These are phyloP conservation scores for Monascus purpureus DNA, from an alignment of 495 filamentous ascomycete genomes.

Conservation along the genomic window DNA sequence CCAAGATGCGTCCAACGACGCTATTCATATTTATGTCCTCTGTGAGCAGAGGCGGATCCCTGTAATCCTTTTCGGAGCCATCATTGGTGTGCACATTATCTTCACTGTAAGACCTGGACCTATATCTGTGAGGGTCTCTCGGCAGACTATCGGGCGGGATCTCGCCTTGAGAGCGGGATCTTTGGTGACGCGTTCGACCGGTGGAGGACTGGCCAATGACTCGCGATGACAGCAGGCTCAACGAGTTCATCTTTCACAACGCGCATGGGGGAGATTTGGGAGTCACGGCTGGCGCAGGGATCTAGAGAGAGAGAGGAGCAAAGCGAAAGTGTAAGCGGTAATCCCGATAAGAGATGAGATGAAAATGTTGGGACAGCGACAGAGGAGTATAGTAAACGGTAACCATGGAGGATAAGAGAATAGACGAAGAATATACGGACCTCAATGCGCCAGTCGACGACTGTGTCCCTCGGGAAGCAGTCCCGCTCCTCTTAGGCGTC, in stretches of 20 bases:
- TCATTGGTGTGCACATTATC: constrained; percentile 23
- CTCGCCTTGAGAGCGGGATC: constrained; percentile 52
- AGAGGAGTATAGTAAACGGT: constrained; percentile 13
- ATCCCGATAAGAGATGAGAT: constrained; percentile 9
- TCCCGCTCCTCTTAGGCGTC: too few species aligned
- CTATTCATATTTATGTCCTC: constrained; percentile 19
- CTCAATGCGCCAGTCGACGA: constrained; percentile 33
- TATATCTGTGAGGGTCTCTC: constrained; percentile 20
- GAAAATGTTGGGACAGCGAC: constrained; percentile 1
- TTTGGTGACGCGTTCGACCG: constrained; percentile 39
- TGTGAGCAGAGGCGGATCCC: constrained; percentile 12
- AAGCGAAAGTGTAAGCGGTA: neutral
- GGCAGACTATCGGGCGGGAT: constrained; percentile 29
- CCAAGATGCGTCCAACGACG: constrained; percentile 17
- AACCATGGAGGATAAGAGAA: neutral
- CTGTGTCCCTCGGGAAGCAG: constrained; percentile 25
- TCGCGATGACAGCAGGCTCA: constrained; percentile 85
- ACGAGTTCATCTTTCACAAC: constrained; percentile 80
- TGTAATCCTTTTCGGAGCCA: constrained; percentile 17
- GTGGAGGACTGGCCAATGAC: constrained; percentile 52
- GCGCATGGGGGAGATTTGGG: constrained; percentile 32
- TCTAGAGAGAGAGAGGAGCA: constrained; percentile 11
- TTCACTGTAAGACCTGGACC: constrained; percentile 35
- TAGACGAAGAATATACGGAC: constrained; percentile 13
- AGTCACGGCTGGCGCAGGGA: constrained; percentile 24